Conservation (phyloP, 169 alveolate species). For the Eimeria necatrix region DNA sequence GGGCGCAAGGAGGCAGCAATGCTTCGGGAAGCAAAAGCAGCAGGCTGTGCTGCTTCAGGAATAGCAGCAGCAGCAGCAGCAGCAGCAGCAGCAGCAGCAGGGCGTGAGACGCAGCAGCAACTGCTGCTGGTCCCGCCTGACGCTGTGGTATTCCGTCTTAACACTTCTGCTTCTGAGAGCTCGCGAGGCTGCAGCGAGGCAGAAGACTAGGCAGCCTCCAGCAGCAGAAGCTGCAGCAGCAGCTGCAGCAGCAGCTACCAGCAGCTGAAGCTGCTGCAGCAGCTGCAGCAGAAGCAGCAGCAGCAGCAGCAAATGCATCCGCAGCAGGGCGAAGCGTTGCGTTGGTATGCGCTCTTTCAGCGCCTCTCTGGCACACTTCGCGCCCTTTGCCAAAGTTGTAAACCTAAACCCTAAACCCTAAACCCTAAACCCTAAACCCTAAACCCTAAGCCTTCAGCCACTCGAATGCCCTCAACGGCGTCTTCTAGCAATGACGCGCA, state of each 20-base stretch:
- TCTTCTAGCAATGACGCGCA: too few relatives aligned
- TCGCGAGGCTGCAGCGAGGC: constrained; percentile 41
- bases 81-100: not conserved
- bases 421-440: constrained; percentile 19
- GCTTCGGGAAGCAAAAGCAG: not conserved
- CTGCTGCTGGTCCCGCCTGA: constrained; percentile 32
- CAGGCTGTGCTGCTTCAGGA: not conserved
- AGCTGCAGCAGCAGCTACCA: constrained; percentile 18
- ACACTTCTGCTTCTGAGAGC: not conserved
- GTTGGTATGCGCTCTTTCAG: too few relatives aligned
- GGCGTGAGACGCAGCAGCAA: not conserved
- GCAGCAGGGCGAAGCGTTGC: too few relatives aligned
- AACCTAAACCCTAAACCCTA: constrained; percentile 45
- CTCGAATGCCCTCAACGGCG: too few relatives aligned
- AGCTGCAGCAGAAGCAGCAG: constrained; percentile 19
- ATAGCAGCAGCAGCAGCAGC: constrained; percentile 29
- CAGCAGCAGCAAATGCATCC: constrained; percentile 6
- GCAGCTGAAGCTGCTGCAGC: too few relatives aligned
- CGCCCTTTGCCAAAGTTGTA: not conserved
- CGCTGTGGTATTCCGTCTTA: not conserved
- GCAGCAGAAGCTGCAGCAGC: too few relatives aligned
- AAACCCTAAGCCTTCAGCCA: too few relatives aligned
- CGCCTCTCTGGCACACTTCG: not conserved
- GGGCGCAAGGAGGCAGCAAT: not conserved
- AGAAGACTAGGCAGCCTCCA: not conserved